Evolutionary conservation across 768 basidiomycete species (phyloP).

Genomic region (Pleurotus sapidus): DNA sequence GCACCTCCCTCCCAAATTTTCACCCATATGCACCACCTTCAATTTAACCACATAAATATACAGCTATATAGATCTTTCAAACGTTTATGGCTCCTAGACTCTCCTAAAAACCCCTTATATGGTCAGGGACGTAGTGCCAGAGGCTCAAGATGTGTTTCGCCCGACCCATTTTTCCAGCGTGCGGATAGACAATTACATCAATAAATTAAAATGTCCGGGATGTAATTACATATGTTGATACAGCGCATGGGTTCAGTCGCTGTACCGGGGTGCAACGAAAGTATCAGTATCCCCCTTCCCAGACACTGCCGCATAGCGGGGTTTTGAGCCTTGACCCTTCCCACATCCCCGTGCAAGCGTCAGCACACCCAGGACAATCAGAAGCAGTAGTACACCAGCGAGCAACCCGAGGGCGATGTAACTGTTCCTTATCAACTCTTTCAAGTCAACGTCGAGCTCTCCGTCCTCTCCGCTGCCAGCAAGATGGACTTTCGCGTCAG

Average conservation of each 20-base stretch:
- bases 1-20: no score
- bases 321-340: conserved; percentile 1
- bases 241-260: neutral
- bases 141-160: no score
- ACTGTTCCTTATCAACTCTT: conserved; percentile 4
- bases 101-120: no score
- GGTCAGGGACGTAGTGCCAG: no score
- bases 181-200: no score
- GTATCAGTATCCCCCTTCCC: neutral
- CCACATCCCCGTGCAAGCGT: neutral
- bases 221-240: no score
- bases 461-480: neutral
- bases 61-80: no score
- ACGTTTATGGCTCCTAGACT: no score
- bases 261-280: neutral
- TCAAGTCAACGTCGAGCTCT: neutral
- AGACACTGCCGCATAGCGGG: neutral
- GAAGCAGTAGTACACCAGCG: neutral
- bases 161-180: no score
- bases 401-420: conserved; percentile 1
- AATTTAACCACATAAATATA: no score
- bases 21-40: no score
- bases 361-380: neutral
- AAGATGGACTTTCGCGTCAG: neutral
- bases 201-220: no score